Conservation (phyloP, 108 stramenopile genomes). For the Nannochloropsis gaditana region DNA sequence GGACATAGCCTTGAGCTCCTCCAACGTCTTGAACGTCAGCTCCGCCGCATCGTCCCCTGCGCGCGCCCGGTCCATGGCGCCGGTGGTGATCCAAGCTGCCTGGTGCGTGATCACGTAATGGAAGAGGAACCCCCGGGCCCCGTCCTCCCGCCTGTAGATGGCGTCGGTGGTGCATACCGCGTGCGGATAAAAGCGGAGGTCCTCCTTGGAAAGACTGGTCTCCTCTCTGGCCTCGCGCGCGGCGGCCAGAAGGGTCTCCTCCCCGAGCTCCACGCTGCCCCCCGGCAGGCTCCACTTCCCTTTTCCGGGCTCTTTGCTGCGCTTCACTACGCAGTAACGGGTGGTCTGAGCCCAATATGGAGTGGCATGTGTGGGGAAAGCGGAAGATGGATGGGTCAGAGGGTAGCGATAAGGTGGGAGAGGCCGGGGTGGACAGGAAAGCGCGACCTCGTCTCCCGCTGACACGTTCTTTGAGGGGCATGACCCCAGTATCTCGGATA, state of each 20-base stretch:
- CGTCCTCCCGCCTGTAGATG: neutral
- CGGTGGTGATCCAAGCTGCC: neutral
- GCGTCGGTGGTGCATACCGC: neutral
- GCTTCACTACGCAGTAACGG: neutral
- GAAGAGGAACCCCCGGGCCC: neutral
- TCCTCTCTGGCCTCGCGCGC: neutral
- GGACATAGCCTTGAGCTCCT: constrained; percentile 3
- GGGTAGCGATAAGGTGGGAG: neutral
- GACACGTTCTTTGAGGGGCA: too few relatives aligned
- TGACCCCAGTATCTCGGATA: too few relatives aligned
- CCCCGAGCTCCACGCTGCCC: constrained; percentile 14
- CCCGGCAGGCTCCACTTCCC: neutral
- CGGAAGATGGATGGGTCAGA: neutral
- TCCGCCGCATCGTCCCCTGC: constrained; percentile 15
- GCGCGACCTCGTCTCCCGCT: too few relatives aligned
- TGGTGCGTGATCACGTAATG: neutral
- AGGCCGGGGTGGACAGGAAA: too few relatives aligned
- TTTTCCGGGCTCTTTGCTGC: neutral
- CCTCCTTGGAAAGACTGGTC: neutral
- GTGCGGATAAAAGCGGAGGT: neutral
- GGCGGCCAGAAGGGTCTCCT: neutral
- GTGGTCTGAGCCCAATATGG: neutral
- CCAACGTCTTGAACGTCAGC: neutral
- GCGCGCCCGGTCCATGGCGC: neutral
- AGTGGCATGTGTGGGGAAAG: neutral